Evolutionary conservation across 2,329 filamentous ascomycete genomes (phyloP).

Genomic region (Periglandula ipomoeae): DNA sequence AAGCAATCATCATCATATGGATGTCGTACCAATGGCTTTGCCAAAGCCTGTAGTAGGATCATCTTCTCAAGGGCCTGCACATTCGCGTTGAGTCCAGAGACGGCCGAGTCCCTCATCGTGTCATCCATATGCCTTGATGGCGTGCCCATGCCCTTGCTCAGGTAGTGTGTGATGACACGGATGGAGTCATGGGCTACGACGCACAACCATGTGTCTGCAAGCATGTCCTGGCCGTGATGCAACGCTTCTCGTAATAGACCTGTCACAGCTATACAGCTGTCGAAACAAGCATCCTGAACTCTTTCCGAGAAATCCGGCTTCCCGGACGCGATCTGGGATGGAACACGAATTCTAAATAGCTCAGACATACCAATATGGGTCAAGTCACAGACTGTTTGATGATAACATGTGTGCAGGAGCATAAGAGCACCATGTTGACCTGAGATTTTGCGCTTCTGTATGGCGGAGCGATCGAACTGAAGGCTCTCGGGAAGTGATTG

Average conservation of each 20-base stretch:
- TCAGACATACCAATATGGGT: neutral
- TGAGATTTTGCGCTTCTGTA: conserved; percentile 2
- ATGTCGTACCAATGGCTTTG: neutral
- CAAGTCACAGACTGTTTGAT: conserved; percentile 1
- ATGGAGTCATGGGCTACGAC: neutral
- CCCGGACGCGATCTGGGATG: neutral
- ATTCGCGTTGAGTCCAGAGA: neutral
- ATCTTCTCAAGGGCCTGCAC: neutral
- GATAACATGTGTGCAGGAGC: neutral
- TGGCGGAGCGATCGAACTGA: conserved; percentile 1
- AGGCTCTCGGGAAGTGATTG: neutral
- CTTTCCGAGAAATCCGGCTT: neutral
- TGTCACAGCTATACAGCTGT: neutral
- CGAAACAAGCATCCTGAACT: conserved; percentile 5
- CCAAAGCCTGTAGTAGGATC: neutral
- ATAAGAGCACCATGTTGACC: neutral
- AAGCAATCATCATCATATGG: neutral
- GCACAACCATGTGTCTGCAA: conserved; percentile 1
- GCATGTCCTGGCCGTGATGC: neutral
- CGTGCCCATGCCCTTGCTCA: neutral
- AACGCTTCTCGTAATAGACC: neutral
- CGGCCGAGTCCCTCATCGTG: neutral
- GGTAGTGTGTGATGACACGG: neutral
- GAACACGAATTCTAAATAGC: neutral
- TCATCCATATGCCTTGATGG: neutral